Conservation (phyloP, 108 stramenopile genomes). For the Skeletonema marinoi region DNA sequence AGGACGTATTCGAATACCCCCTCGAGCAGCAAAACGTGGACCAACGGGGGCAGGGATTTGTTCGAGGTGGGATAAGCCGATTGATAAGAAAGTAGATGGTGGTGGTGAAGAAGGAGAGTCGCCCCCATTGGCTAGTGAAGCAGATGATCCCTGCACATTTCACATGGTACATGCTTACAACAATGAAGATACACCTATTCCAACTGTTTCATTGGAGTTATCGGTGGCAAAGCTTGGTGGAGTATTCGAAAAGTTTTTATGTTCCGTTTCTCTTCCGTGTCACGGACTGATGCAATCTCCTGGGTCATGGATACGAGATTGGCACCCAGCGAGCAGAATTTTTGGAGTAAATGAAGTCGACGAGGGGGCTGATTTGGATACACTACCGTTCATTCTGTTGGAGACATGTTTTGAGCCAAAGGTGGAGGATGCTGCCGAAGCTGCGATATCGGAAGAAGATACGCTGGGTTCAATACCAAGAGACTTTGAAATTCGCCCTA, state of each 20-base stretch:
- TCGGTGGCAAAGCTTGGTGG: constrained; percentile 61
- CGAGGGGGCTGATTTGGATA: constrained; percentile 13
- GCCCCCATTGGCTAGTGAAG: not conserved
- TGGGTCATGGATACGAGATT: constrained; percentile 53
- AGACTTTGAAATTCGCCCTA: constrained; percentile 32
- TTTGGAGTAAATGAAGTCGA: constrained; percentile 16
- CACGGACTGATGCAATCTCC: constrained; percentile 59
- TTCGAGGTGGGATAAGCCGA: constrained; percentile 59
- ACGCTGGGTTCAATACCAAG: constrained; percentile 46
- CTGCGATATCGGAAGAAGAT: constrained; percentile 39
- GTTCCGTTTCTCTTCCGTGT: constrained; percentile 59
- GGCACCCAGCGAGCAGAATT: constrained; percentile 49
- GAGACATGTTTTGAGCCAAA: constrained; percentile 53
- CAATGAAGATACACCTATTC: constrained; percentile 75
- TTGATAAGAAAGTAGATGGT: constrained; percentile 10
- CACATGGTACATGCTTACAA: constrained; percentile 87
- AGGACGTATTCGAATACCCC: constrained; percentile 67
- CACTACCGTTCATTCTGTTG: constrained; percentile 37
- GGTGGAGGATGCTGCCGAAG: constrained; percentile 15
- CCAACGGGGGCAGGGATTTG: constrained; percentile 67
- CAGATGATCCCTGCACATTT: constrained; percentile 36
- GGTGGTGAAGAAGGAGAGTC: constrained; percentile 15
- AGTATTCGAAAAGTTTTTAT: constrained; percentile 72
- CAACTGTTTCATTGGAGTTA: constrained; percentile 67
- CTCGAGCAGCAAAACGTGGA: constrained; percentile 24